A percentile compares a stretch with the other conserved stretches of the same genome.
These are phyloP conservation scores for Papilionanthe hybrid DNA, from an alignment of 116 monocot species.

Conservation along the genomic window DNA sequence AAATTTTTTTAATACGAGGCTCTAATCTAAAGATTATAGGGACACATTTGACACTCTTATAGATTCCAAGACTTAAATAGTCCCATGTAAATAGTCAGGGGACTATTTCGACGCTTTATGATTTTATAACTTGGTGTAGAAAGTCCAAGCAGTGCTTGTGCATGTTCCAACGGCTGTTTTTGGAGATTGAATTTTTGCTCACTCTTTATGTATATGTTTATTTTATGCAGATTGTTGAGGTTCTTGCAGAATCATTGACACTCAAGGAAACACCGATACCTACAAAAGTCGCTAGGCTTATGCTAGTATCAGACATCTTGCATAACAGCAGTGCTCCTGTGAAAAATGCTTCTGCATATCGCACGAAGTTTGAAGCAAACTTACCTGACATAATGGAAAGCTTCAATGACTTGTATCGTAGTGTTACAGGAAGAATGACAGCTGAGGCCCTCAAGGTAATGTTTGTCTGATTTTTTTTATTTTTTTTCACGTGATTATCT, in stretches of 20 bases:
- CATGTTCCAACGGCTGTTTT: not conserved
- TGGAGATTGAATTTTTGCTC: not conserved
- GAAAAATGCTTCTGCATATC: conserved; percentile 98
- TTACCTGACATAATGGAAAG: conserved; percentile 97
- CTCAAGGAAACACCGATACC: conserved; percentile 98
- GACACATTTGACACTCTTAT: too few species aligned
- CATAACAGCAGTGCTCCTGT: conserved; percentile 99
- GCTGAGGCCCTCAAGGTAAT: conserved; percentile 96
- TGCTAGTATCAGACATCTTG: conserved; percentile 98
- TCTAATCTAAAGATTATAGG: too few species aligned
- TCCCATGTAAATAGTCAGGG: too few species aligned
- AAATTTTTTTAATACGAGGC: too few species aligned
- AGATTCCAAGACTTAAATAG: too few species aligned
- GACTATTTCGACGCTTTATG: not conserved
- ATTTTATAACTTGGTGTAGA: not conserved
- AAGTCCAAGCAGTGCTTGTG: not conserved
- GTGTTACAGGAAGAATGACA: conserved; percentile 96
- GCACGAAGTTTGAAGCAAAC: conserved; percentile 90
- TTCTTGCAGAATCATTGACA: conserved; percentile 93
- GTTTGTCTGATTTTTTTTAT: not conserved
- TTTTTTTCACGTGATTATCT: not conserved
- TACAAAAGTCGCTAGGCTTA: conserved; percentile 97
- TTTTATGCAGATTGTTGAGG: conserved; percentile 77
- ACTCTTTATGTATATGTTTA: conserved; percentile 1
- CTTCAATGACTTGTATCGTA: conserved; percentile 94